Percentiles rank a stretch among this genome's conserved stretches.
phyloP scores from a whole-genome alignment of 106 monocot genomes.

The Hemerocallis citrina region DNA sequence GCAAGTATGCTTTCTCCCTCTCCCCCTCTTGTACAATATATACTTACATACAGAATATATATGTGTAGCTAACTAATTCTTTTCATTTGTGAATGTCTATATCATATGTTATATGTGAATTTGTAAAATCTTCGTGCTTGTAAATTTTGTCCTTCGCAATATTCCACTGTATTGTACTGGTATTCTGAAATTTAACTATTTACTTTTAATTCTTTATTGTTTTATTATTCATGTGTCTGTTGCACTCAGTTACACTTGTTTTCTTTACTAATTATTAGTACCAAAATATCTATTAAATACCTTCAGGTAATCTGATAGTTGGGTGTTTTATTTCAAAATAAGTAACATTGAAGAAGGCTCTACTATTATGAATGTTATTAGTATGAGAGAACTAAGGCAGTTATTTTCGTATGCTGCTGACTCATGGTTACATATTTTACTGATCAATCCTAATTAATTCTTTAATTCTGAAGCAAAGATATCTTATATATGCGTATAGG shows the following conservation, averaged over 20 bases:
- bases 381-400: background rate
- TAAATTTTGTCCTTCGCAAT: background rate
- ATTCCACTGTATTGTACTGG: background rate
- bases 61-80: no score
- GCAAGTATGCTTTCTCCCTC: slow-evolving; percentile 57
- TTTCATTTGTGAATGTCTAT: no score
- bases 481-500: no score
- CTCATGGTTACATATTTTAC: background rate
- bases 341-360: background rate
- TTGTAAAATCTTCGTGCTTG: background rate
- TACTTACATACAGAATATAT: background rate
- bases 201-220: background rate
- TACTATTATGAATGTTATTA: background rate
- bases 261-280: background rate
- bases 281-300: background rate
- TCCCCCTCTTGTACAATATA: background rate
- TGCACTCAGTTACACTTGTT: background rate
- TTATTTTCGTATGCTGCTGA: background rate
- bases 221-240: background rate
- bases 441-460: background rate
- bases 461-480: no score
- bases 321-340: background rate
- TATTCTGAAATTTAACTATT: background rate
- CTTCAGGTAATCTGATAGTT: background rate
- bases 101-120: no score